Base-by-base conservation (phyloP, 2,329 filamentous ascomycete species). In the Colletotrichum tofieldiae region DNA sequence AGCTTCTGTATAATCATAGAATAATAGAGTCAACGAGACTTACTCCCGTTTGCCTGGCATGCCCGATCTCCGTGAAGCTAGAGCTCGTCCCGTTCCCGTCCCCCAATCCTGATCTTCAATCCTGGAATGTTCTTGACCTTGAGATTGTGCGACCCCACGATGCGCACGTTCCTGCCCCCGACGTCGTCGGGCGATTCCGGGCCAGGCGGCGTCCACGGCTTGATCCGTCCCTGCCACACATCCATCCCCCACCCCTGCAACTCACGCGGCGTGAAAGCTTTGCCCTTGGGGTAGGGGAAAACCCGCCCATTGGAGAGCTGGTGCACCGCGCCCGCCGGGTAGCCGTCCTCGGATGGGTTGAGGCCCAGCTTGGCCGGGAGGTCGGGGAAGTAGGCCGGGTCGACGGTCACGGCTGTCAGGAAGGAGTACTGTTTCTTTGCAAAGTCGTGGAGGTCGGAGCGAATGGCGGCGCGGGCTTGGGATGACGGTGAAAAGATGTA, bases 191-290 rank as follows among this genome's bases (percentile, higher is more conserved):
- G 75, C 2, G 76, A 75, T 12, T 75, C 76, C 32, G 76, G 76
- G 2, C 78, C 79, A 1, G 78, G 75, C 43, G 77, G 78, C 29
- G 75, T 77, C 82, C 80, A 84, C 2, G 81, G 79, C 74, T 79
- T 79, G 58, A 83, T 73, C 8, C 78, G 74, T 4, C 79, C 81
- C 63, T 83, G 79, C 76, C 79, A 83, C 18, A 83, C 81, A 37
- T 82, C 81, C 16, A 83, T 66, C 1, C 81, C 81, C 81, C 81
- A 83, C 55, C 76, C 74, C 71, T 81, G 79, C 45, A 84, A 61
- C 41, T 78, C 76, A 29, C 63, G 68, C 18, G 76, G 72, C 29
- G 76, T 77, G 55, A 80, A 73, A 20, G 76, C 78, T 39, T 70
- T 67, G 23, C 76, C 80, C 41, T 77, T 76, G n/a, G 81, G 81